Evolutionary conservation across 768 basidiomycete species (phyloP), one percentile per base, ranked within the genome.

Genomic region (Lactarius hengduanensis): DNA sequence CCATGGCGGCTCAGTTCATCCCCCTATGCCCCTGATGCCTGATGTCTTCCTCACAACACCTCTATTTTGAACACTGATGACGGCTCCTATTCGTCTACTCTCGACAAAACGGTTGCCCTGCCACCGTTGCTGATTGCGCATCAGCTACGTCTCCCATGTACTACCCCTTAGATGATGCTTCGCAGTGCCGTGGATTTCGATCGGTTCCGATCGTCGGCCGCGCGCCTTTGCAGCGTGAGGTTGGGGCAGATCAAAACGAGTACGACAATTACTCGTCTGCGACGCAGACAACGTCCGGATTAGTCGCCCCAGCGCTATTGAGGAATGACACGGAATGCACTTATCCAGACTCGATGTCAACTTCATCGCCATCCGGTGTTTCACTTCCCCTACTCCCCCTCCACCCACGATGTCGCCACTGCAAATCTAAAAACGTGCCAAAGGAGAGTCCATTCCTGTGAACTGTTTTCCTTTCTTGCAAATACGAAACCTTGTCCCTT

Each of bases 141-240:
- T n/a, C 4, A 36, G 34, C 34, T 53, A 11, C 47, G 47, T 38
- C 36, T 11, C 34, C 26, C 60, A 18, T 38, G 32, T 61, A 32
- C 54, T 15, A 26, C 60, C 60, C 60, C 22, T 61, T 9, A 9
- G 38, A 34, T n/a, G 28, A 32, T 32, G 16, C 20, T 13, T 22
- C 40, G 22, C 26, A 30, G 40, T n/a, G 20, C 28, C 26, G 34
- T 16, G 38, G 47, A 62, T 62, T 66, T 41, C 45, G 65, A 66
- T 60, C 61, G 28, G 18, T 47, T 54, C 61, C 65, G 65, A 66
- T 62, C 65, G 65, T 66, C 65, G 61, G 65, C 65, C 30, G 34
- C 45, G 34, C 45, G 45, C 60, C 16, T 57, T 40, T 57, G 45
- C 28, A 57, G 28, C 34, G 40, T 47, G 32, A 32, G 34, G 59